Evolutionary conservation across 208 protist genomes (phyloP).

Genomic region (Wallacemonas sp.): DNA sequence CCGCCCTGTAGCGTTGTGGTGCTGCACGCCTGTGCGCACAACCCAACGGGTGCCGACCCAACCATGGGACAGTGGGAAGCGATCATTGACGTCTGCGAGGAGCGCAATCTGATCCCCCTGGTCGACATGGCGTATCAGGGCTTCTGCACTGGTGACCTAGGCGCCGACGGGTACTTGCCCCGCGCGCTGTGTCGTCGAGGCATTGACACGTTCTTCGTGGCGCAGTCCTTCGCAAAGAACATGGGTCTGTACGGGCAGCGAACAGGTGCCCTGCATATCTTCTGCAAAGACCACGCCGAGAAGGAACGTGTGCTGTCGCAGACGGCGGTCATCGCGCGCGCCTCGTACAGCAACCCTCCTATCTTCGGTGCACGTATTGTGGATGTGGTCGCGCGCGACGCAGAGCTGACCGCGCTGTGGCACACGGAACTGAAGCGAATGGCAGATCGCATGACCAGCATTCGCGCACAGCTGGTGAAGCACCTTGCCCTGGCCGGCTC

Average conservation of each 20-base stretch:
- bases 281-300: constrained; percentile 48
- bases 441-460: constrained; percentile 64
- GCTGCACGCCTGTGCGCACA: constrained; percentile 97
- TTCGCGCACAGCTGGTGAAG: constrained; percentile 60
- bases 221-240: constrained; percentile 97
- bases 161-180: constrained; percentile 84
- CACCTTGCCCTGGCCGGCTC: constrained; percentile 62
- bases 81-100: constrained; percentile 77
- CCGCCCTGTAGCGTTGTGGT: constrained; percentile 89
- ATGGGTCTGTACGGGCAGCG: constrained; percentile 98
- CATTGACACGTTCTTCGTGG: constrained; percentile 80
- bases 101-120: constrained; percentile 88
- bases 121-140: constrained; percentile 96
- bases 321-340: constrained; percentile 90
- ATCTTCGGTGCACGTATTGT: constrained; percentile 94
- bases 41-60: constrained; percentile 98
- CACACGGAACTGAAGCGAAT: constrained; percentile 85
- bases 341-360: constrained; percentile 96
- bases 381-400: constrained; percentile 77
- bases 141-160: constrained; percentile 94
- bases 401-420: constrained; percentile 76
- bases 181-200: constrained; percentile 41
- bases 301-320: constrained; percentile 86
- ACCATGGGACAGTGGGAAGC: constrained; percentile 91
- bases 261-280: constrained; percentile 88